phyloP scores from a whole-genome alignment of 2,329 filamentous ascomycete species.

The Mariannaea elegans region DNA sequence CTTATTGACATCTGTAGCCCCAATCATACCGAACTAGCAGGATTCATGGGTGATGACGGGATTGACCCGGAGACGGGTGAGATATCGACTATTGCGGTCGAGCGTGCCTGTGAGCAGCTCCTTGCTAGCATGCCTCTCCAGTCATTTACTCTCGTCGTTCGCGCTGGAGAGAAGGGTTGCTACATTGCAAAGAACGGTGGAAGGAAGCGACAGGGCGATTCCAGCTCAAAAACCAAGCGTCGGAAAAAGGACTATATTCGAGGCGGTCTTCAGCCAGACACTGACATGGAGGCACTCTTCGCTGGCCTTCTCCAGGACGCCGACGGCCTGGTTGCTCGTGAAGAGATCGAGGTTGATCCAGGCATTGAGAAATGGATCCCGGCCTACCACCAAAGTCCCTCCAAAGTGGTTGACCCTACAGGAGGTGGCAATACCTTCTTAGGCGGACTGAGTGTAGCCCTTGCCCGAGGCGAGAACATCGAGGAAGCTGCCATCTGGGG shows the following conservation, averaged over 20 bases:
- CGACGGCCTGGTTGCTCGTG: slow-evolving; percentile 61
- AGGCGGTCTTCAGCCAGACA: slow-evolving; percentile 66
- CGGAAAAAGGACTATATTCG: slow-evolving; percentile 56
- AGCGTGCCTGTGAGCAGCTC: slow-evolving; percentile 69
- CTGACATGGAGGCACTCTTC: slow-evolving; percentile 70
- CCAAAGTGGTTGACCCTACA: slow-evolving; percentile 85
- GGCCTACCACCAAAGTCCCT: slow-evolving; percentile 69
- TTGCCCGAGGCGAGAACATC: slow-evolving; percentile 67
- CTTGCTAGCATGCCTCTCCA: slow-evolving; percentile 71
- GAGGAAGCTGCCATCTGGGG: slow-evolving; percentile 81
- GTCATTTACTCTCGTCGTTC: slow-evolving; percentile 73
- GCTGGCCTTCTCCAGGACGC: slow-evolving; percentile 64
- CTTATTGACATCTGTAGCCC: slow-evolving; percentile 74
- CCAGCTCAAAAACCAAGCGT: slow-evolving; percentile 41
- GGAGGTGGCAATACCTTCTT: slow-evolving; percentile 94
- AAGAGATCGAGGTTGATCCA: slow-evolving; percentile 69
- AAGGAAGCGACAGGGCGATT: slow-evolving; percentile 51
- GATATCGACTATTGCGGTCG: slow-evolving; percentile 61
- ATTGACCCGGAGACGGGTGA: slow-evolving; percentile 63
- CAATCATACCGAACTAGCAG: slow-evolving; percentile 89
- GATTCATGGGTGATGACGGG: slow-evolving; percentile 76
- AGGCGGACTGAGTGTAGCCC: slow-evolving; percentile 64
- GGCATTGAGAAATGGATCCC: slow-evolving; percentile 79
- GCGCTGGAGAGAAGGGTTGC: slow-evolving; percentile 77
- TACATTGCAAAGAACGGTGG: slow-evolving; percentile 69